A percentile compares a stretch with the other conserved stretches of the same genome.
Evolutionary conservation across 441 rosid species (phyloP).

Genomic region (Kokia cookei): DNA sequence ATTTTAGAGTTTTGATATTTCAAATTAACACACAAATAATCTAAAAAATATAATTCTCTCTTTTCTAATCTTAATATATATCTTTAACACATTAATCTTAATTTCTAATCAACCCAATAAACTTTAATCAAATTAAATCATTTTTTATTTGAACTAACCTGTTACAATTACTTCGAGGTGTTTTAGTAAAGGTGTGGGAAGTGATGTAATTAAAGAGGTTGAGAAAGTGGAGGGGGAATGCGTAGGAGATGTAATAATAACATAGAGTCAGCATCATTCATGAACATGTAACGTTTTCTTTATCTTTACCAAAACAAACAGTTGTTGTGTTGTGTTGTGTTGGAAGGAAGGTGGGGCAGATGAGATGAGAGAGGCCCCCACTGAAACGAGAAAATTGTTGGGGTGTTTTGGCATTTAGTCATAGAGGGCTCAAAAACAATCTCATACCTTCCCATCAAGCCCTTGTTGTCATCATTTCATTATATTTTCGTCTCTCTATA

Average conservation of each 20-base stretch:
- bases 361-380: not conserved
- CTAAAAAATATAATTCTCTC: no score
- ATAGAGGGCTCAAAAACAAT: constrained; percentile 8
- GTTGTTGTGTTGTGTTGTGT: not conserved
- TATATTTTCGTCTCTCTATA: not conserved
- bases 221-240: not conserved
- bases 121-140: no score
- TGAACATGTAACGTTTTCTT: constrained; percentile 5
- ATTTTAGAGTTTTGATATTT: no score
- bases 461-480: not conserved
- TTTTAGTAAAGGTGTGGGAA: no score
- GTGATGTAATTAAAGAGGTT: no score
- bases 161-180: not conserved
- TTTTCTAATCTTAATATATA: no score
- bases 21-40: no score
- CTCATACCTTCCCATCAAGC: not conserved
- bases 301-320: not conserved
- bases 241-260: not conserved
- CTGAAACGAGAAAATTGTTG: constrained; percentile 32
- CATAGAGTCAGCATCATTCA: not conserved
- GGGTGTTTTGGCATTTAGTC: constrained; percentile 18
- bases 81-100: no score
- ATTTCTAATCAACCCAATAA: no score
- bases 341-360: not conserved
- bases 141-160: no score